Base-by-base conservation (phyloP, 2,329 filamentous ascomycete species). In the Exophiala bonariae region DNA sequence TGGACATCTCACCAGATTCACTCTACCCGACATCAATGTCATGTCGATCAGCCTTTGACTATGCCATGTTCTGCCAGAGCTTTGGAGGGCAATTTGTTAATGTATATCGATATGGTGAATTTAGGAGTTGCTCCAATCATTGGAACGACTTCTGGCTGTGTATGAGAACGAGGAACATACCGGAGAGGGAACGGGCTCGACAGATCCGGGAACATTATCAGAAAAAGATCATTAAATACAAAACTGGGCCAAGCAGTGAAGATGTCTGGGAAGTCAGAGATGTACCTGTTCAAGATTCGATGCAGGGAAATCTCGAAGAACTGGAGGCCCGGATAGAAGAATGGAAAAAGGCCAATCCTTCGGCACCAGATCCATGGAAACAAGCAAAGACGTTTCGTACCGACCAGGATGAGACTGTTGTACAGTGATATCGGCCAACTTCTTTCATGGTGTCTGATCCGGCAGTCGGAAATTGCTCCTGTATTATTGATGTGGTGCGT, bases 61-160 rank as follows among this genome's bases (percentile, higher is more conserved):
- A 83, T 55, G 91, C 92, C 50, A 96, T 92, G 79, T 89, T 92
- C 76, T 99, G 93, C 78, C 88, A 93, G 65, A 89, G 86, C 0
- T 76, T 96, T 7, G 57, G 89, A 43, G 90, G 92, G 1, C 91
- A 97, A 67, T 96, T 91, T 76, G 90, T 87, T 61, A 83, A 89
- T 61, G 80, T 97, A 30, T 99, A 97, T 76, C 86, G 93, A 31
- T 85, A 89, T 64, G 93, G 93, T 52, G 73, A 76, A 33, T 73
- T 95, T 61, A 81, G 85, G 35, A 78, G 80, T 3, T 99, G 93
- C 76, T 81, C 77, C 52, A 86, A 95, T 57, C 84, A 90, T 54
- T 96, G 92, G 90, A 80, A 85, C 52, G 88, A 96, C 68, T 97
- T 96, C 70, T 95, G 91, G 87, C 92, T 96, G 72, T 99, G 93